These are phyloP conservation scores for Aspergillus novofumigatus DNA, from an alignment of 2,329 filamentous ascomycete species.

Conservation along the genomic window DNA sequence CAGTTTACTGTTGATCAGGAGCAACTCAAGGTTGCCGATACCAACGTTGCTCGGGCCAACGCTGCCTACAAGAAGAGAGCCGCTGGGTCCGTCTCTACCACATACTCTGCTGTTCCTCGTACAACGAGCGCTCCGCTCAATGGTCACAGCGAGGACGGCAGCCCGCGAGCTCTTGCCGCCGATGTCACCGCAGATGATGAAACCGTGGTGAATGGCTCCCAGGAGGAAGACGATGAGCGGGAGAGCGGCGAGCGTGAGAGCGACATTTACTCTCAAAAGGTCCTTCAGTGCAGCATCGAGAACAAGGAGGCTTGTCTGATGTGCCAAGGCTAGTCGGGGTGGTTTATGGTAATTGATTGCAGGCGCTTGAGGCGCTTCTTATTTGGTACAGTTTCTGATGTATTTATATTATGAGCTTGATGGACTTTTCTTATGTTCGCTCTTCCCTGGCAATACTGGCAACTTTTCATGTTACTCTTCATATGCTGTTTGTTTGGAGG, in stretches of 20 bases:
- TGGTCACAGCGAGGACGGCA: conserved; percentile 44
- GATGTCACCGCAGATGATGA: conserved; percentile 58
- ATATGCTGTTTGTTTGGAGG: background rate
- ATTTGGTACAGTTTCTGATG: conserved; percentile 17
- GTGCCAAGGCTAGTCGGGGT: conserved; percentile 75
- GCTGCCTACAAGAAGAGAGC: conserved; percentile 65
- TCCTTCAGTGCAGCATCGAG: conserved; percentile 91
- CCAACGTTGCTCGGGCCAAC: conserved; percentile 63
- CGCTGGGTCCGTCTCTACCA: conserved; percentile 54
- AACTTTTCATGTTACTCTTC: background rate
- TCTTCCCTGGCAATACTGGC: conserved; percentile 7
- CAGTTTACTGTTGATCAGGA: conserved; percentile 99
- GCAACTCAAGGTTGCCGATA: conserved; percentile 82
- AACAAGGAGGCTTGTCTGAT: conserved; percentile 93
- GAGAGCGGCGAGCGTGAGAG: conserved; percentile 72
- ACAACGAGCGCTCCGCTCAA: conserved; percentile 63
- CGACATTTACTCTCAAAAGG: conserved; percentile 94
- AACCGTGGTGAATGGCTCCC: conserved; percentile 10
- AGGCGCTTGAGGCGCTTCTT: background rate
- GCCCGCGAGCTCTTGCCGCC: conserved; percentile 51
- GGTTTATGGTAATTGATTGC: background rate
- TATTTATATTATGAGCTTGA: conserved; percentile 34
- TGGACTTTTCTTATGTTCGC: conserved; percentile 17
- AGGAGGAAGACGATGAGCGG: conserved; percentile 64
- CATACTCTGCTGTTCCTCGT: conserved; percentile 59